These are phyloP conservation scores for Ustilago nuda DNA, from an alignment of 1,284 basidiomycete species.

Conservation along the genomic window DNA sequence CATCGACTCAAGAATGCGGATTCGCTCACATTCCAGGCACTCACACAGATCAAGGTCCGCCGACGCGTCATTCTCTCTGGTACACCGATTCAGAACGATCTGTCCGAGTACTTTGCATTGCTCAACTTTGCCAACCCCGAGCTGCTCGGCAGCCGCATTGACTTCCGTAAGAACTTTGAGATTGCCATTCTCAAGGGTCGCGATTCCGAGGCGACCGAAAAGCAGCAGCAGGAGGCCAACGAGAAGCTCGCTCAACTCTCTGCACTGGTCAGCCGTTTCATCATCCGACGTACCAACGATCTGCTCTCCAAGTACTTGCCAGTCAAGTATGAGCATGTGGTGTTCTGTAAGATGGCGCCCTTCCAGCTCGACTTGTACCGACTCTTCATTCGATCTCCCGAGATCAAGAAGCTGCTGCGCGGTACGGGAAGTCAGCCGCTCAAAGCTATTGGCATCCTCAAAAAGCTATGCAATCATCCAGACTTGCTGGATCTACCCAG, in stretches of 20 bases:
- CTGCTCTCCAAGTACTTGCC: constrained; percentile 96
- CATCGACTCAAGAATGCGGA: constrained; percentile 93
- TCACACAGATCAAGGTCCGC: constrained; percentile 86
- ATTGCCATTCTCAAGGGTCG: constrained; percentile 91
- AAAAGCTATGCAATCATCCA: constrained; percentile 98
- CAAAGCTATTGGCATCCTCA: constrained; percentile 95
- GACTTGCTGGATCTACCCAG: constrained; percentile 88
- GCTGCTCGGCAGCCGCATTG: constrained; percentile 88
- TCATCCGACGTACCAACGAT: constrained; percentile 97
- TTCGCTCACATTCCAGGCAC: constrained; percentile 81
- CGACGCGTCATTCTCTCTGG: constrained; percentile 97
- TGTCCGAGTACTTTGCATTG: constrained; percentile 95
- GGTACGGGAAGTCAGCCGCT: constrained; percentile 93
- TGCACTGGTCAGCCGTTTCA: constrained; percentile 91
- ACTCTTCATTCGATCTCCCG: constrained; percentile 92
- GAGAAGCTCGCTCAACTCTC: constrained; percentile 93
- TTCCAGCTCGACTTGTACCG: constrained; percentile 91
- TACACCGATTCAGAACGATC: constrained; percentile 97
- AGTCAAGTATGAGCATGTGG: constrained; percentile 99
- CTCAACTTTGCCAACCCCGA: constrained; percentile 97
- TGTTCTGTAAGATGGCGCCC: constrained; percentile 90
- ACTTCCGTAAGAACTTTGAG: constrained; percentile 98
- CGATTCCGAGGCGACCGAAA: constrained; percentile 88
- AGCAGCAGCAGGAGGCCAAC: constrained; percentile 84
- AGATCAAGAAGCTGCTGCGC: constrained; percentile 89